Conservation (phyloP, 2,329 filamentous ascomycete species). For the Aotearoamyces nothofagi region DNA sequence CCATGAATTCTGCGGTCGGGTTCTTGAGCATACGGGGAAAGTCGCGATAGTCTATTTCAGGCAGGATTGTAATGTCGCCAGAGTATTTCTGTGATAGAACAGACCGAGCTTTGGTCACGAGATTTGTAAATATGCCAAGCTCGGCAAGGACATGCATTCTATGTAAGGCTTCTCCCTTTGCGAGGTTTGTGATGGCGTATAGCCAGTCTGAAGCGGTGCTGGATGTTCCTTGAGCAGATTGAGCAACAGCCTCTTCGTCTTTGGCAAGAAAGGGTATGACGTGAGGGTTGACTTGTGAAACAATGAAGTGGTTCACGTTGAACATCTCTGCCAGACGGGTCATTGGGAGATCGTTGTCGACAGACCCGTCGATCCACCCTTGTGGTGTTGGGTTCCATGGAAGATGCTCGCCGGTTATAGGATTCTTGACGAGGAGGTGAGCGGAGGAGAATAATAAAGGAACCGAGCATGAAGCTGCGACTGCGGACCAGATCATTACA, state of each 20-base stretch:
- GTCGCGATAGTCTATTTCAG: constrained; percentile 59
- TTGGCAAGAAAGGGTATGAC: constrained; percentile 73
- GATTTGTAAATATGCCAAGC: constrained; percentile 64
- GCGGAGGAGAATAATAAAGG: constrained; percentile 73
- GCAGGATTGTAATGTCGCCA: constrained; percentile 88
- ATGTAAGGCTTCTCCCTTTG: constrained; percentile 68
- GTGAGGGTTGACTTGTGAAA: constrained; percentile 92
- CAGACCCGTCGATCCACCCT: constrained; percentile 85
- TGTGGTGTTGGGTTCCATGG: constrained; percentile 80
- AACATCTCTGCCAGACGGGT: constrained; percentile 85
- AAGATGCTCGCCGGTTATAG: constrained; percentile 57
- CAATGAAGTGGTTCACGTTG: constrained; percentile 96
- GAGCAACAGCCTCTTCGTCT: constrained; percentile 40
- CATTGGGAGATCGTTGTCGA: constrained; percentile 90
- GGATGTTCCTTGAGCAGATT: constrained; percentile 21
- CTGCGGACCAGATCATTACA: constrained; percentile 91
- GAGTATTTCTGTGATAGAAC: constrained; percentile 85
- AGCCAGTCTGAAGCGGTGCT: constrained; percentile 41
- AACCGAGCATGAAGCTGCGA: constrained; percentile 90
- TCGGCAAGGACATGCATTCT: constrained; percentile 69
- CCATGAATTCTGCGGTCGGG: constrained; percentile 76
- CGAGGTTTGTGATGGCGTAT: constrained; percentile 52
- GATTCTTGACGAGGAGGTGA: constrained; percentile 71
- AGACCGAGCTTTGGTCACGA: constrained; percentile 63
- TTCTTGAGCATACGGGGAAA: constrained; percentile 69